Conservation (phyloP, 768 basidiomycete genomes). For the Phlebiopsis gigantea region DNA sequence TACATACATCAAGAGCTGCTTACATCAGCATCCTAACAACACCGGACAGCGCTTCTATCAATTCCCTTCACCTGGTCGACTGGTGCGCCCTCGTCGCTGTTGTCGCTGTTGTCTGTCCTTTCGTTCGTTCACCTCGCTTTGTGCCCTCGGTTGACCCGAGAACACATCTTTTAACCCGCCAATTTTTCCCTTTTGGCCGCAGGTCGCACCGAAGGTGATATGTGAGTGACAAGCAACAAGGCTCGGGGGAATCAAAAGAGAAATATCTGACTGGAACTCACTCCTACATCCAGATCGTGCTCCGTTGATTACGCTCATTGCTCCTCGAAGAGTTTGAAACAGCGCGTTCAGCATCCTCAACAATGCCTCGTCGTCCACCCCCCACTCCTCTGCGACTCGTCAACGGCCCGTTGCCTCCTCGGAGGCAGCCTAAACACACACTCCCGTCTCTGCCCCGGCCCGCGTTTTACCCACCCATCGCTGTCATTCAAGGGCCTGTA, state of each 20-base stretch:
- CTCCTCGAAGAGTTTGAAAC: too few relatives aligned
- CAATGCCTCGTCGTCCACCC: constrained; percentile 65
- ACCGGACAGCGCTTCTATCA: neutral
- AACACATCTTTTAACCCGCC: neutral
- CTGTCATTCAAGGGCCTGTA: constrained; percentile 11
- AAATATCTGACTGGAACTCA: neutral
- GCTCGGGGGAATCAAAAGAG: too few relatives aligned
- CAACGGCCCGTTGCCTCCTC: constrained; percentile 56
- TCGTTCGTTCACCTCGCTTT: constrained; percentile 5
- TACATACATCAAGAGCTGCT: constrained; percentile 2
- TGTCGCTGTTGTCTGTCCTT: constrained; percentile 1
- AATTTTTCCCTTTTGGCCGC: neutral
- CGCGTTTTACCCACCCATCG: constrained; percentile 23
- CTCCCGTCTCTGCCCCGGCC: constrained; percentile 65
- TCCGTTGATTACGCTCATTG: neutral
- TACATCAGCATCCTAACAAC: constrained; percentile 12
- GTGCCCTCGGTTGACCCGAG: constrained; percentile 12
- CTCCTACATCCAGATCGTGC: neutral
- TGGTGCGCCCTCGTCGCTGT: constrained; percentile 4
- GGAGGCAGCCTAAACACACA: constrained; percentile 55
- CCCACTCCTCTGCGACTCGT: constrained; percentile 61
- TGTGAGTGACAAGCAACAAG: too few relatives aligned
- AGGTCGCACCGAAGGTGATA: neutral
- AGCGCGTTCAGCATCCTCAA: neutral
- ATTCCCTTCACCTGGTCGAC: constrained; percentile 4